phyloP scores from a whole-genome alignment of 208 protist genomes.

The Trypanosoma melophagium region DNA sequence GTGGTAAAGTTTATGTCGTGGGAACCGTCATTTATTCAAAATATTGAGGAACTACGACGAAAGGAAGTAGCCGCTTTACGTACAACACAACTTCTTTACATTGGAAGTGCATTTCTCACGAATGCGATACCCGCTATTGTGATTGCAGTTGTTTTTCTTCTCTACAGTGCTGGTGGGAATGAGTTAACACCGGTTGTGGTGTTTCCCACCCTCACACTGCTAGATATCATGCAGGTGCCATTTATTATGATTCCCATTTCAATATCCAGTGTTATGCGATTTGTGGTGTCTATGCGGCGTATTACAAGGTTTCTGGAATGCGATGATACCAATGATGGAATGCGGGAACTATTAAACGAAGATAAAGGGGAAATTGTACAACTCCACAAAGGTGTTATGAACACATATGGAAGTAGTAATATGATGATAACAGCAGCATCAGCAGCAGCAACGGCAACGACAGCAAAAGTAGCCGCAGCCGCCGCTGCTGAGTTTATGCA shows the following conservation, averaged over 20 bases:
- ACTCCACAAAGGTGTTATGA: no score
- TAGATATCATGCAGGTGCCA: slow-evolving; percentile 76
- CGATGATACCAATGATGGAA: slow-evolving; percentile 29
- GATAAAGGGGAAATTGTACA: neutral
- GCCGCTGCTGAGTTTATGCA: slow-evolving; percentile 20
- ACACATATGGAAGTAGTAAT: no score
- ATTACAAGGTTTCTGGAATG: slow-evolving; percentile 71
- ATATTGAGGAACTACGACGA: slow-evolving; percentile 33
- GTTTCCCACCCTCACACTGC: slow-evolving; percentile 78
- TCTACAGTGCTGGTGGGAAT: slow-evolving; percentile 38
- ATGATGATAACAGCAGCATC: neutral
- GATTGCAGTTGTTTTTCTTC: slow-evolving; percentile 30
- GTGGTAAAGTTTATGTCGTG: slow-evolving; percentile 93
- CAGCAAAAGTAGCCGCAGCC: neutral
- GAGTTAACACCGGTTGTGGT: slow-evolving; percentile 66
- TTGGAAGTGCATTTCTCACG: slow-evolving; percentile 37
- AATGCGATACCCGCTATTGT: slow-evolving; percentile 40
- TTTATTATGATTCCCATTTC: slow-evolving; percentile 76
- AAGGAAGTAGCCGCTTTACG: slow-evolving; percentile 29
- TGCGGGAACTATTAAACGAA: neutral
- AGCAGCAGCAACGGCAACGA: neutral
- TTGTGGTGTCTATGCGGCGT: slow-evolving; percentile 68
- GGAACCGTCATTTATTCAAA: slow-evolving; percentile 59
- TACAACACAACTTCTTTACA: slow-evolving; percentile 16
- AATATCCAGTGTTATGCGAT: slow-evolving; percentile 62